phyloP scores from a whole-genome alignment of 2,329 filamentous ascomycete genomes.

The Bipolaris bicolor region DNA sequence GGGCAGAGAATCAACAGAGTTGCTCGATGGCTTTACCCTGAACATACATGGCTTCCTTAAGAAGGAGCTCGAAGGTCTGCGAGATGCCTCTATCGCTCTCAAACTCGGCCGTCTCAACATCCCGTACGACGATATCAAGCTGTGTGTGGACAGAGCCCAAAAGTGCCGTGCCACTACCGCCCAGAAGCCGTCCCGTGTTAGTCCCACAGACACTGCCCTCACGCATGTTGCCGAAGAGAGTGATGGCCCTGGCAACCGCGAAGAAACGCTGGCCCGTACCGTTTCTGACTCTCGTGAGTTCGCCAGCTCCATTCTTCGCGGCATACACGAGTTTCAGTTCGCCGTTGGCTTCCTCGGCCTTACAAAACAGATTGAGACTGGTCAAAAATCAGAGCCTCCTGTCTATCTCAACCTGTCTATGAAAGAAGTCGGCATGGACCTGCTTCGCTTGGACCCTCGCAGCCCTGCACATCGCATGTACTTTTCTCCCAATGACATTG shows the following conservation, averaged over 20 bases:
- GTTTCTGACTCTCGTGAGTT: slow-evolving; percentile 95
- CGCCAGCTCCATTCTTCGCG: slow-evolving; percentile 83
- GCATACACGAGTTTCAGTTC: slow-evolving; percentile 96
- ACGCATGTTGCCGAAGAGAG: slow-evolving; percentile 77
- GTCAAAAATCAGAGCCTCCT: slow-evolving; percentile 70
- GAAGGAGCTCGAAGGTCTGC: slow-evolving; percentile 81
- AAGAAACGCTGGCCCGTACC: slow-evolving; percentile 75
- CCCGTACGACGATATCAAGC: slow-evolving; percentile 82
- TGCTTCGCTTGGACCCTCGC: slow-evolving; percentile 88
- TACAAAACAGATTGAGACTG: slow-evolving; percentile 75
- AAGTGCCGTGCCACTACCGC: slow-evolving; percentile 44
- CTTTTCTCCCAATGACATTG: slow-evolving; percentile 89
- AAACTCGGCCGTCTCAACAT: slow-evolving; percentile 91
- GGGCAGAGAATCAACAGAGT: slow-evolving; percentile 81
- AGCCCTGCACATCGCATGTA: slow-evolving; percentile 98
- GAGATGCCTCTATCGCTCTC: slow-evolving; percentile 86
- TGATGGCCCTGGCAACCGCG: slow-evolving; percentile 68
- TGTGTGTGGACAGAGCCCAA: slow-evolving; percentile 65
- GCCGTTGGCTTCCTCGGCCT: slow-evolving; percentile 89
- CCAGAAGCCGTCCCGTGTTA: slow-evolving; percentile 29
- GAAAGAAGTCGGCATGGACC: slow-evolving; percentile 93
- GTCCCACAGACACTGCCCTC: slow-evolving; percentile 66
- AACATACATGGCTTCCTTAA: slow-evolving; percentile 93
- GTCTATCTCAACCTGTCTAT: slow-evolving; percentile 87
- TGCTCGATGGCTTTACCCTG: slow-evolving; percentile 84